Evolutionary conservation across 208 protist genomes (phyloP), one percentile per base, ranked within the genome.

Genomic region (Histomonas meleagridis): DNA sequence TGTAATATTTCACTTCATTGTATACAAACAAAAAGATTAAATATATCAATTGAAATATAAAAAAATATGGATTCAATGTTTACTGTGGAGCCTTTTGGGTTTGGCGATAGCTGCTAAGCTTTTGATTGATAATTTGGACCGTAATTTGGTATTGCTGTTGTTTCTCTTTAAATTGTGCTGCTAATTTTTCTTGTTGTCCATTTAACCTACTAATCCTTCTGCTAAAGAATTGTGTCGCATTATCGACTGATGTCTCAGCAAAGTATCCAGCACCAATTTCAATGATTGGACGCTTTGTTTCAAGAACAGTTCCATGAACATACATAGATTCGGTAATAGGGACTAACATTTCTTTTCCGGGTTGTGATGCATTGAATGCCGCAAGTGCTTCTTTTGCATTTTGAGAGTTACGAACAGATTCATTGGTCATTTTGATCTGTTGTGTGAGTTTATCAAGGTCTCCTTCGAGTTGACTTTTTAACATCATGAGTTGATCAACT

Each of bases 261-360:
- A 86, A 86, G 26, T 86, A 86, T 38, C 76, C 76, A 32, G 76
- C 55, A 16, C 76, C 76, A 12, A 86, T 16, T 55, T 86, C 76
- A 28, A 86, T 86, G 46, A 86, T 86, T 55, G 76, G 76, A 9
- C 76, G 43, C 46, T 86, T 86, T 1, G 43, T 28, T 16, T 43
- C 43, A 38, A 18, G 26, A 38, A 86, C 76, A 32, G 7, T 10
- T 14, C 76, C 76, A 35, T 40, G 43, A 51, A 86, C 46, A 28
- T 86, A 86, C 43, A 86, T 43, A 38, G 46, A 55, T 55, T 86
- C 76, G 38, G 76, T 86, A 55, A 86, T 86, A 57, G 76, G 76
- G 35, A 86, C 46, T 10, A 86, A 46, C 76, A 86, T 86, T 46
- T 43, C 46, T 49, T 55, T 86, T 5, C 76, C 76, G 21, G 76